Base-by-base conservation (phyloP, 805 yeast species). In the Wickerhamomyces ciferrii region DNA sequence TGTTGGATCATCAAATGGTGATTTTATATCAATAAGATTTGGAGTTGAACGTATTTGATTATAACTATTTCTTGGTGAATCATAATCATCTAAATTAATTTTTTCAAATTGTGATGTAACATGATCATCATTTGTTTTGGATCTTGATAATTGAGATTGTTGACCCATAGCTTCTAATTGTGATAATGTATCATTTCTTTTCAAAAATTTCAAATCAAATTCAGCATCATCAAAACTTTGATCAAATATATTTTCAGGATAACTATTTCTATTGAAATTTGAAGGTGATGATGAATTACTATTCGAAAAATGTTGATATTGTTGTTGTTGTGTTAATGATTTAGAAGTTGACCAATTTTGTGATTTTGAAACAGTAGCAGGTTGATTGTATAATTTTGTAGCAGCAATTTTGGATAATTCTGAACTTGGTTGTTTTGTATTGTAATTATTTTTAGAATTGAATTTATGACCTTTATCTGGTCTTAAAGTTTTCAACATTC, bases 401-500 rank as follows among this genome's bases (percentile, higher is more conserved):
- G 67, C 67, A 18, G 67, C 65, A 10, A 58, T 50, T 45, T 49
- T 56, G 9, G 67, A 61, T 31, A 53, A 43, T 5, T 50, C 51
- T 1, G 56, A 53, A 2, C 59, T n/a, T 32, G 35, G 35, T 32
- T 32, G 48, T n/a, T 38, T 50, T 6, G 52, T 25, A 27, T 43
- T 42, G 21, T 15, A 18, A 19, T 35, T 10, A 32, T 52, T 47
- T 20, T 43, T 52, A 25, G 44, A 42, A 43, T 49, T 47, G 47
- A 52, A 42, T 31, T 44, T 52, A 31, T 54, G 48, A 0, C 49
- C 50, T 44, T 50, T 55, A 5, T 60, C 62, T 27, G 58, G 45
- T 46, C 74, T 54, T 27, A 70, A 50, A 2, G 74, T 67, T 37
- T 65, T 67, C 38, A 59, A 49, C 60, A 68, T 51, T 31, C 62